Evolutionary conservation across 176 grass and related monocot genomes (phyloP), one percentile per base, ranked within the genome.

Genomic region (Tillandsia fasciculata): DNA sequence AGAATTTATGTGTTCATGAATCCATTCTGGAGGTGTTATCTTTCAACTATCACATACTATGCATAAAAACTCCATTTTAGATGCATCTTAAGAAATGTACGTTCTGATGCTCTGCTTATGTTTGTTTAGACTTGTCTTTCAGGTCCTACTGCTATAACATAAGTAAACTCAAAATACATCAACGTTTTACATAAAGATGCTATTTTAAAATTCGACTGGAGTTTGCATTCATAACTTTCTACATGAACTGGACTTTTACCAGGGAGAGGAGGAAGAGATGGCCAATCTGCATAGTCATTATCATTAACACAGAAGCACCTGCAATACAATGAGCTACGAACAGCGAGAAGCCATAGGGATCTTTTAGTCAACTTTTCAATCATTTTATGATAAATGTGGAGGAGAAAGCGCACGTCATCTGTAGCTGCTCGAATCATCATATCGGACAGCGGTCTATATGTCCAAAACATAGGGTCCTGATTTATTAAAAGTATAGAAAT

Each of bases 391-490:
- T 97, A 84, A 49, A 97, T 97, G 61, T 69, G 83, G 33, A 93
- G 86, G 77, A 92, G 81, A 73, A 92, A 96, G 64, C 86, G 84
- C 59, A 96, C 89, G 87, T 92, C 92, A 68, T 96, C 89, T 72
- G 89, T 83, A 61, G 94, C 87, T 75, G 89, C 78, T 68, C 82
- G 79, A 64, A 93, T 85, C 94, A 97, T 92, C 87, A 92, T 92
- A 54, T 92, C 82, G 75, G 94, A 85, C 74, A 97, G 78, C 74
- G 94, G 94, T 68, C 94, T 90, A 59, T 77, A 52, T 57, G 54
- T 87, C 89, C 94, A 97, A 74, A 87, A 90, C 48, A 72, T 73
- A 59, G 94, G 89, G 51, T 92, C 94, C 94, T 93, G 67, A 74
- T 87, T 74, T 74, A 57, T 64, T 76, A 47, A 11, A 72, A 78